Base-by-base conservation (phyloP, 306 rosid genomes). In the Quillaja saponaria region DNA sequence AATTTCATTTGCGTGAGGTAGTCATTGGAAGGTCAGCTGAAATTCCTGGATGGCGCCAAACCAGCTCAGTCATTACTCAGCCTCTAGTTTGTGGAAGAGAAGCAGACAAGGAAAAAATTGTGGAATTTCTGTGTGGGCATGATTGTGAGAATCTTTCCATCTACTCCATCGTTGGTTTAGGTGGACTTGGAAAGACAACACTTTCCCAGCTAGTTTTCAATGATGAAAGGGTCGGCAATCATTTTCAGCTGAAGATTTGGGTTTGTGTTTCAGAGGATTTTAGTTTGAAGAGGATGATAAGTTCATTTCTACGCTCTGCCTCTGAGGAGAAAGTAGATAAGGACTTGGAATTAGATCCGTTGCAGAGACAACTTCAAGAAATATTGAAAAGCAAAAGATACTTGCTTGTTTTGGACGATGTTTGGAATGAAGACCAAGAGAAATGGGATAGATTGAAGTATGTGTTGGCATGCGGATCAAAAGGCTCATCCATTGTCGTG, bases 351-450 rank as follows among this genome's bases (percentile, higher is more conserved):
- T 16, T 13, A 1, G 71, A 72, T 47, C 1, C 37, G 6, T 1
- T 38, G 61, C 61, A 28, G 12, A 71, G 7, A 2, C 10, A 13
- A 14, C 61, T 20, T 14, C 74, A 21, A 13, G 51, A 69, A 5
- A 2, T 47, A 41, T 25, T 80, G 25, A 1, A 16, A 45, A n/a
- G n/a, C 12, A 71, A 54, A 21, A 75, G 34, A 47, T 72, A 54
- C 38, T 50, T 72, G 13, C 53, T 76, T 34, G 71, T 76, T 58
- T 60, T 80, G 1, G 81, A 76, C 12, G 85, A 69, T n/a, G 67
- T 80, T 19, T 65, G 82, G 82, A 69, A 64, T n/a, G 69, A 72
- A 7, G 58, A 73, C 14, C 42, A 17, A 7, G 52, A 10, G 0
- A 17, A 50, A 19, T 80, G 79, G 82, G 58, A 37, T 8, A 9